A percentile compares a stretch with the other conserved stretches of the same genome.
These are phyloP conservation scores for Rhizopus delemar DNA, from an alignment of 371 early-diverging fungal genomes.

Conservation along the genomic window DNA sequence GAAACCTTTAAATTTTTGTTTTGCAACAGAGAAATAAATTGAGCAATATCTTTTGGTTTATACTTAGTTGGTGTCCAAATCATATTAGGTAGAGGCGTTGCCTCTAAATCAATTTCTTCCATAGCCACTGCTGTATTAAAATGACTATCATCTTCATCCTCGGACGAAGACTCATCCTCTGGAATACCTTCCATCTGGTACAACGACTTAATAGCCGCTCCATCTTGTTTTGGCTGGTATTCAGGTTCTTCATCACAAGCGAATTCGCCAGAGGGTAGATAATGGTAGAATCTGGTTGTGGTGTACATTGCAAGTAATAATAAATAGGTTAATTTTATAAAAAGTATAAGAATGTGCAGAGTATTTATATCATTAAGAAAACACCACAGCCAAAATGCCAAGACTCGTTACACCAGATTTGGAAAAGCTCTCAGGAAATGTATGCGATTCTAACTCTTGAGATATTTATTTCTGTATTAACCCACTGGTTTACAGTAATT, in stretches of 20 bases:
- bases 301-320: slow-evolving; percentile 14
- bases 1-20: slow-evolving; percentile 14
- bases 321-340: slow-evolving; percentile 23
- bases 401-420: slow-evolving; percentile 13
- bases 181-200: slow-evolving; percentile 21
- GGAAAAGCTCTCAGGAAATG: slow-evolving; percentile 22
- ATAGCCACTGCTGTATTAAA: slow-evolving; percentile 23
- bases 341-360: slow-evolving; percentile 6
- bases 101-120: slow-evolving; percentile 21
- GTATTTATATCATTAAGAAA: slow-evolving; percentile 19
- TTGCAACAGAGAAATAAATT: slow-evolving; percentile 24
- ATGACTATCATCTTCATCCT: slow-evolving; percentile 15
- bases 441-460: slow-evolving; percentile 21
- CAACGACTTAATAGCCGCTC: slow-evolving; percentile 19
- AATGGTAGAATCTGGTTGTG: slow-evolving; percentile 22
- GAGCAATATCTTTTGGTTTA: slow-evolving; percentile 15
- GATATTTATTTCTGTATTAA: slow-evolving; percentile 21
- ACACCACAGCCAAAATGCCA: slow-evolving; percentile 14
- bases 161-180: slow-evolving; percentile 12
- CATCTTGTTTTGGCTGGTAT: slow-evolving; percentile 26
- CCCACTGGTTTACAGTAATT: slow-evolving; percentile 7
- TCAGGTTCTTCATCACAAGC: slow-evolving; percentile 22
- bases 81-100: slow-evolving; percentile 22
- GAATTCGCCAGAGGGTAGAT: slow-evolving; percentile 22
- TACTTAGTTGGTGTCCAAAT: slow-evolving; percentile 20